These are phyloP conservation scores for Gautieria morchelliformis DNA, from an alignment of 768 basidiomycete species.

Conservation along the genomic window DNA sequence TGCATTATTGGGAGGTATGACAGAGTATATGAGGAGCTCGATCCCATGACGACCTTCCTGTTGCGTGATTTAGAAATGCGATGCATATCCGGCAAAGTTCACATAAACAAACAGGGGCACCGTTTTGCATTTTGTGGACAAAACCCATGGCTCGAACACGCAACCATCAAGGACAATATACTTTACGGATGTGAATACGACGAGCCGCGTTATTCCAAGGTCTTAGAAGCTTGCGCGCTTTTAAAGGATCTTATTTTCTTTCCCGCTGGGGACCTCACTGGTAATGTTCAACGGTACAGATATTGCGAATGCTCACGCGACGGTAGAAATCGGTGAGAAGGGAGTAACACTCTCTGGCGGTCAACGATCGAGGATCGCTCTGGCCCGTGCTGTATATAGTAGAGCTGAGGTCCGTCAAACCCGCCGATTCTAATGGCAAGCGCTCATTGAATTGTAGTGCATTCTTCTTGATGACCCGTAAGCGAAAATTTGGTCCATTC, in stretches of 20 bases:
- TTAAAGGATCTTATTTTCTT: slow-evolving; percentile 61
- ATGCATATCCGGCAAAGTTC: slow-evolving; percentile 42
- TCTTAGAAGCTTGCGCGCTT: slow-evolving; percentile 70
- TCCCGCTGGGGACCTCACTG: slow-evolving; percentile 70
- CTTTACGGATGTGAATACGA: slow-evolving; percentile 60
- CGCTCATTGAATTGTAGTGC: slow-evolving; percentile 24
- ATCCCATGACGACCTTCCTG: too few relatives aligned
- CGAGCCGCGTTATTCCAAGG: slow-evolving; percentile 50
- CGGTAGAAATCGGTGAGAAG: slow-evolving; percentile 67
- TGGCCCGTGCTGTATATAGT: slow-evolving; percentile 77
- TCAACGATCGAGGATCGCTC: slow-evolving; percentile 61
- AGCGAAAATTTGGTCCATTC: slow-evolving; percentile 16
- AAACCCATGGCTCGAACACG: slow-evolving; percentile 69
- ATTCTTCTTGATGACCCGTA: slow-evolving; percentile 68
- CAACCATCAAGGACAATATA: slow-evolving; percentile 75
- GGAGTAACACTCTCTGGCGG: slow-evolving; percentile 71
- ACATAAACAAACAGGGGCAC: slow-evolving; percentile 46
- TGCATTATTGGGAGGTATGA: slow-evolving; percentile 57
- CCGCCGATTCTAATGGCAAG: not conserved
- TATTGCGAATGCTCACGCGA: not conserved
- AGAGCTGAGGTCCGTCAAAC: slow-evolving; percentile 25
- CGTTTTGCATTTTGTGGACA: slow-evolving; percentile 63
- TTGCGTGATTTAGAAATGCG: slow-evolving; percentile 40
- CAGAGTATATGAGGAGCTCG: too few relatives aligned
- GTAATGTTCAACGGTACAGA: slow-evolving; percentile 21